Percentiles rank a stretch among this genome's conserved stretches.
These are phyloP conservation scores for Cairneyella variabilis DNA, from an alignment of 495 filamentous ascomycete genomes.

Conservation along the genomic window DNA sequence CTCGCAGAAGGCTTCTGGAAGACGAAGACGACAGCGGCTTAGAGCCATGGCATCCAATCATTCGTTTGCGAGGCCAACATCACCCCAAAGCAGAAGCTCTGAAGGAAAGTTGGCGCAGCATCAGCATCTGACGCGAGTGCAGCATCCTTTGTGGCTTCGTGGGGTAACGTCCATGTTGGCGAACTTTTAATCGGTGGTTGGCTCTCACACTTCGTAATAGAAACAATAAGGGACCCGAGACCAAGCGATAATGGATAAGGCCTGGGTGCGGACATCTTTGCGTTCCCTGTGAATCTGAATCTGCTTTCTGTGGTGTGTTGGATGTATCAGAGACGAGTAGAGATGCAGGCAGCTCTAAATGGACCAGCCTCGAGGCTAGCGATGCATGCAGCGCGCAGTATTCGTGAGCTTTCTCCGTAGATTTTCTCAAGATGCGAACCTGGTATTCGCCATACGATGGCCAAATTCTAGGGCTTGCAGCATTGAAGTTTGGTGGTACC, in stretches of 20 bases:
- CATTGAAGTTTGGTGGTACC: too few relatives aligned
- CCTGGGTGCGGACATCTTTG: neutral
- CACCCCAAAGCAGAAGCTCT: neutral
- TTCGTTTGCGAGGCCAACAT: constrained; percentile 1
- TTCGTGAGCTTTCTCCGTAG: neutral
- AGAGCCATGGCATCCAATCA: constrained; percentile 6
- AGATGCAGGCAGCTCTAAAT: neutral
- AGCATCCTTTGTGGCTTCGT: constrained; percentile 10
- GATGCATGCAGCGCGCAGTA: neutral
- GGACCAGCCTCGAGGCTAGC: neutral
- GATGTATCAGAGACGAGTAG: too few relatives aligned
- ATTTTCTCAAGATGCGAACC: too few relatives aligned
- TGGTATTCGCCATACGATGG: too few relatives aligned
- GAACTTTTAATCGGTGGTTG: neutral
- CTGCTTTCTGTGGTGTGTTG: too few relatives aligned
- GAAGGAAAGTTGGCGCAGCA: neutral
- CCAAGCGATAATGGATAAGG: neutral
- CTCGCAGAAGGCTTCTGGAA: neutral
- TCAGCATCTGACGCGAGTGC: neutral
- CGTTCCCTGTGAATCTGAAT: neutral
- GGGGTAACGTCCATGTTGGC: too few relatives aligned
- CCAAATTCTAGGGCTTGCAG: too few relatives aligned
- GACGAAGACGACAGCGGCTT: neutral
- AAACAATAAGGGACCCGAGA: neutral
- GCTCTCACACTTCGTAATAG: neutral